These are phyloP conservation scores for Fusarium sp. DNA, from an alignment of 2,329 filamentous ascomycete species.

Conservation along the genomic window DNA sequence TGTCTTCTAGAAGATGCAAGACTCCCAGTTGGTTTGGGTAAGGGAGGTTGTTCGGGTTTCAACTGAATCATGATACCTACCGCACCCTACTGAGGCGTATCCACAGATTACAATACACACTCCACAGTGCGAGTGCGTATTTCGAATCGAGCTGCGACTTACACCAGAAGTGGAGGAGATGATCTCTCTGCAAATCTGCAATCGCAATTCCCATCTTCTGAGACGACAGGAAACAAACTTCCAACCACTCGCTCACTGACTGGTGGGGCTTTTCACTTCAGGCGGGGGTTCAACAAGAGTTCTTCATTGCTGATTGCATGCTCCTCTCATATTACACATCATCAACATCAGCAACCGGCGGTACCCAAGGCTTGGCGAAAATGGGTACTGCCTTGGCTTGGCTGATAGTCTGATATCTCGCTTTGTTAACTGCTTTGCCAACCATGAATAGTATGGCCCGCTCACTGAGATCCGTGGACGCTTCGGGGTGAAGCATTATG, in stretches of 20 bases:
- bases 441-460: background rate
- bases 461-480: background rate
- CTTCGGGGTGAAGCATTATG: background rate
- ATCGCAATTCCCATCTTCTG: slow-evolving; percentile 13
- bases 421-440: background rate
- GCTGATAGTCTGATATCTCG: background rate
- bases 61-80: slow-evolving; percentile 32
- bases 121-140: slow-evolving; percentile 32
- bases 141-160: background rate
- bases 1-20: slow-evolving; percentile 25
- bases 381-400: background rate
- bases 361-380: slow-evolving; percentile 17
- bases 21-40: slow-evolving; percentile 1
- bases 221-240: slow-evolving; percentile 13
- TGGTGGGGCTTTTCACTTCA: background rate
- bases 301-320: slow-evolving; percentile 25
- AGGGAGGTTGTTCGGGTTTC: background rate
- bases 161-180: slow-evolving; percentile 2
- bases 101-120: slow-evolving; percentile 24
- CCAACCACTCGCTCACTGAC: background rate
- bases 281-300: slow-evolving; percentile 22
- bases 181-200: slow-evolving; percentile 12
- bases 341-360: background rate
- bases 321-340: slow-evolving; percentile 10
- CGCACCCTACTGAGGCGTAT: slow-evolving; percentile 16